Conservation (phyloP, 108 stramenopile genomes). For the Cyclotella choctawhatcheeana region DNA sequence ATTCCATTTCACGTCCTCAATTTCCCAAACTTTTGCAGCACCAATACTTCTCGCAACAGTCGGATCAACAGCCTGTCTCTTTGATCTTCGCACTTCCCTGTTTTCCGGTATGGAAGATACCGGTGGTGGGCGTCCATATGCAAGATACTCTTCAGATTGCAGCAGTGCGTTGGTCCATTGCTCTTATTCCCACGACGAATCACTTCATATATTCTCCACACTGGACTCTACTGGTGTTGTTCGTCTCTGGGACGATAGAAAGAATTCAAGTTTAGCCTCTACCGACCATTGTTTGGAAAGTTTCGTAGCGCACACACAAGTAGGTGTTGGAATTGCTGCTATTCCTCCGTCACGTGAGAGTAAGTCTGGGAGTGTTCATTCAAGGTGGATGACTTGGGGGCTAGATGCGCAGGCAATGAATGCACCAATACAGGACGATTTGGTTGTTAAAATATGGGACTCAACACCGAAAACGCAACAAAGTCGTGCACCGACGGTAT, state of each 20-base stretch:
- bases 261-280: conserved; percentile 38
- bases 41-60: conserved; percentile 55
- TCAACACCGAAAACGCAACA: background rate
- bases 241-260: conserved; percentile 71
- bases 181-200: conserved; percentile 67
- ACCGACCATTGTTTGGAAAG: conserved; percentile 4
- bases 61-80: conserved; percentile 54
- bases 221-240: conserved; percentile 69
- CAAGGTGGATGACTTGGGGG: conserved; percentile 79
- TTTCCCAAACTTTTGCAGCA: conserved; percentile 11
- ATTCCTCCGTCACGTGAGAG: conserved; percentile 28
- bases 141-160: conserved; percentile 52
- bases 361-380: background rate
- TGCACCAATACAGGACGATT: conserved; percentile 33
- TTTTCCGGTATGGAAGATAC: conserved; percentile 21
- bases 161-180: conserved; percentile 56
- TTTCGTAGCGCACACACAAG: conserved; percentile 57
- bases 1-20: too few relatives aligned
- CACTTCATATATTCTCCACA: conserved; percentile 54
- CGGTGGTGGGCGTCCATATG: conserved; percentile 53
- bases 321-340: conserved; percentile 64
- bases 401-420: conserved; percentile 48
- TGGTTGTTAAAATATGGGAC: conserved; percentile 73
- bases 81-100: conserved; percentile 65
- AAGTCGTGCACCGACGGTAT: conserved; percentile 3